phyloP scores from a whole-genome alignment of 306 rosid species.

The Ceratonia siliqua region DNA sequence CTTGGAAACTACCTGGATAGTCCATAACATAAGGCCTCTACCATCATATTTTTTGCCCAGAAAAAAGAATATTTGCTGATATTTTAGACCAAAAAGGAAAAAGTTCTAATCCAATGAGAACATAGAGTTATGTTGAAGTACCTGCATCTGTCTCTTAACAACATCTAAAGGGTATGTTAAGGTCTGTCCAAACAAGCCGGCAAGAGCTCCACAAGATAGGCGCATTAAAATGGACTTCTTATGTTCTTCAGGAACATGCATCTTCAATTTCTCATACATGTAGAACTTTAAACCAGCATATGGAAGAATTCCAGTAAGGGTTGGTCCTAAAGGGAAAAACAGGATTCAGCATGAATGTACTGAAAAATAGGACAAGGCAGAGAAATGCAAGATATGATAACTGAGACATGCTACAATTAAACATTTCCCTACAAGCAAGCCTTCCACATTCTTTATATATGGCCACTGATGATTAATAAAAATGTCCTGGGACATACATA shows the following conservation, averaged over 20 bases:
- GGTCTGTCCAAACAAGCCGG: constrained; percentile 96
- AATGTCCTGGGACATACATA: constrained; percentile 38
- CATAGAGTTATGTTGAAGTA: constrained; percentile 24
- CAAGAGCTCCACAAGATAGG: constrained; percentile 94
- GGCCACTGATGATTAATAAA: constrained; percentile 19
- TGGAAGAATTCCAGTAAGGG: constrained; percentile 88
- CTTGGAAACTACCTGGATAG: neutral
- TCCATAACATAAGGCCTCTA: neutral
- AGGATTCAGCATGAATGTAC: constrained; percentile 13
- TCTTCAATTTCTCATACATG: constrained; percentile 77
- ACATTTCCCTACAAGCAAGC: constrained; percentile 5
- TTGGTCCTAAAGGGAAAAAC: constrained; percentile 66
- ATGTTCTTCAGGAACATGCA: constrained; percentile 82
- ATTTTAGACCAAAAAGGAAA: neutral
- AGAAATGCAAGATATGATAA: constrained; percentile 22
- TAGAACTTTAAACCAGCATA: constrained; percentile 97
- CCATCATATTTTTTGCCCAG: neutral
- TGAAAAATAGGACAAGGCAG: neutral
- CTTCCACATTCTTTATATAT: constrained; percentile 3
- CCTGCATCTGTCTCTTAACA: constrained; percentile 99
- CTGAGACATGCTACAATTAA: constrained; percentile 1
- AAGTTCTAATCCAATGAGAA: neutral
- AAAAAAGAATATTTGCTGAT: neutral
- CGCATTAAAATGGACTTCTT: constrained; percentile 71
- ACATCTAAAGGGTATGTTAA: constrained; percentile 94